Evolutionary conservation across 2,329 filamentous ascomycete genomes (phyloP), one percentile per base, ranked within the genome.

Genomic region (Sclerotinia nivalis): DNA sequence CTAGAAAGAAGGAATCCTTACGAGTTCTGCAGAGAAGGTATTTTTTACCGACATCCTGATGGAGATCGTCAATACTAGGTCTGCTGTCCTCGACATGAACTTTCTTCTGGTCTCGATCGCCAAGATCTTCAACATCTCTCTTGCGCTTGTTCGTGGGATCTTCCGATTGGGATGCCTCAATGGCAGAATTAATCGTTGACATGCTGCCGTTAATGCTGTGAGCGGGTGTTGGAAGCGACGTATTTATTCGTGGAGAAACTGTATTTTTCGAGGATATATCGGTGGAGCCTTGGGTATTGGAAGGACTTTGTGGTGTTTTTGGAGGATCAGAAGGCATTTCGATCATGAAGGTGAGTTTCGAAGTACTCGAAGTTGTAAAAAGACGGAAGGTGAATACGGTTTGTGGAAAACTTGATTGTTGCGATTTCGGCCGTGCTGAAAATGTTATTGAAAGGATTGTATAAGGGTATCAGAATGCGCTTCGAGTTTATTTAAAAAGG

Each of bases 241-340:
- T 74, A 13, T 73, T 72, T 34, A 71, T 73, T 59, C 70, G 81
- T 78, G 85, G 85, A 69, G 85, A 86, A 74, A 83, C 83, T 75
- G 82, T 83, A 78, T 83, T 82, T 81, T 83, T 86, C 71, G 69
- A 70, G 49, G 73, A 70, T n/a, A 72, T 70, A 59, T 77, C 74
- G 81, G 82, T 75, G 80, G 81, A 74, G 80, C 86, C 85, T 78
- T 82, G 84, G 74, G 82, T 84, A 78, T 88, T 86, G 78, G 86
- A 88, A 78, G 88, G 88, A 79, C 88, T 90, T 83, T 89, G 87
- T 78, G 88, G 88, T 75, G 88, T 90, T 77, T 87, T 87, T 76
- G 88, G 88, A 79, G 89, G 87, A 83, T 78, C 74, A 73, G 87
- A 88, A 81, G 86, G 88, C 87, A 89, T 89, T 69, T 76, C 74